Evolutionary conservation across 805 yeast genomes (phyloP).

Genomic region (Pachysolen tannophilus): DNA sequence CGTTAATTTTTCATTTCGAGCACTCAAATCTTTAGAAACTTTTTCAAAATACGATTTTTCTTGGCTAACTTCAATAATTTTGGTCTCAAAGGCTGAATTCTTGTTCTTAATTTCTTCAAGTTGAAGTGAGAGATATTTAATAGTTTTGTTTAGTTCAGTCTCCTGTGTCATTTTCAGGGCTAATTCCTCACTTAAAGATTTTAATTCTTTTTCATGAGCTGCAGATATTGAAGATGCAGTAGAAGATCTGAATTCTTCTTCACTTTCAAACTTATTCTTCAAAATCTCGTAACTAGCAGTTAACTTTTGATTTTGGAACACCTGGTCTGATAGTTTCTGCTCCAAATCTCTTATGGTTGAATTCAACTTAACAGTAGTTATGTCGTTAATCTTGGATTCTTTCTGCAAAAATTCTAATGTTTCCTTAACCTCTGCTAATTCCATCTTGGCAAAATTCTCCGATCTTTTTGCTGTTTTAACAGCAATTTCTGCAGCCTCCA

Average conservation of each 20-base stretch:
- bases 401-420: conserved; percentile 38
- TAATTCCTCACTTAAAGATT: conserved; percentile 44
- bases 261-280: conserved; percentile 42
- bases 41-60: conserved; percentile 35
- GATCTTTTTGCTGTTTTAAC: conserved; percentile 55
- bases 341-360: conserved; percentile 43
- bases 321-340: conserved; percentile 46
- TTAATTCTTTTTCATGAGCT: conserved; percentile 40
- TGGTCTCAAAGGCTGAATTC: conserved; percentile 29
- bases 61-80: conserved; percentile 28
- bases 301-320: conserved; percentile 43
- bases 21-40: conserved; percentile 23
- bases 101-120: conserved; percentile 46
- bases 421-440: conserved; percentile 42
- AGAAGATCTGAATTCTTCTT: conserved; percentile 26
- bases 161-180: conserved; percentile 52
- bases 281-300: conserved; percentile 40
- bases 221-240: conserved; percentile 20
- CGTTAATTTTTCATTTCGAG: conserved; percentile 36
- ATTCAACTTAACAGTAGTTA: conserved; percentile 43
- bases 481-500: conserved; percentile 75
- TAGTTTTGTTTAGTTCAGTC: conserved; percentile 54
- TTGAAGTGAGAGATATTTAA: conserved; percentile 54
- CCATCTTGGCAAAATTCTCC: conserved; percentile 45
- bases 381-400: conserved; percentile 48